Percentiles rank a stretch among this genome's conserved stretches.
Evolutionary conservation across 176 grass and related monocot genomes (phyloP).

Genomic region (Phoenix dactylifera): DNA sequence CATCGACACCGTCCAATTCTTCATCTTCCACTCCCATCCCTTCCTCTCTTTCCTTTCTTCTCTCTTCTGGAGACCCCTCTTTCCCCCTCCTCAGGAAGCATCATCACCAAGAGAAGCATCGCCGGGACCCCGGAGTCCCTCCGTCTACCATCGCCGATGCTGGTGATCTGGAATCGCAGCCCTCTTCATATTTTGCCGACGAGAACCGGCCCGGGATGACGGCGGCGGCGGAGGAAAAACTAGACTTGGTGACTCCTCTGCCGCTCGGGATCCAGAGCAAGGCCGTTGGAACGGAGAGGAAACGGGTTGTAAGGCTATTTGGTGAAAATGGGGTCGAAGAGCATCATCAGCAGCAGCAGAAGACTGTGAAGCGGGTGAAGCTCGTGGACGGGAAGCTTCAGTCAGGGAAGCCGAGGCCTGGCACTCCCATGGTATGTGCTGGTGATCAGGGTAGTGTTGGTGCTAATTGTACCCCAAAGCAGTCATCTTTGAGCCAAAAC

Average conservation of each 20-base stretch:
- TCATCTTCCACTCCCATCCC: constrained; percentile 26
- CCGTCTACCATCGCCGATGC: background rate
- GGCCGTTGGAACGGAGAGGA: constrained; percentile 14
- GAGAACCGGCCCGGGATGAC: constrained; percentile 39
- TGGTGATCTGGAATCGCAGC: background rate
- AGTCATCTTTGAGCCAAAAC: background rate
- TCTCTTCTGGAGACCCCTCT: constrained; percentile 9
- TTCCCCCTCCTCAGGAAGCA: constrained; percentile 14
- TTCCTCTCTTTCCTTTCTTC: too few relatives aligned
- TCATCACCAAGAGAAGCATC: background rate
- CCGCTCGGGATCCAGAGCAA: constrained; percentile 14
- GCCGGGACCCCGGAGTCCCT: background rate
- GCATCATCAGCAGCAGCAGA: constrained; percentile 10
- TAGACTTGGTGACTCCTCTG: background rate
- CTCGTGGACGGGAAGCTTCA: background rate
- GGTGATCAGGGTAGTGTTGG: background rate
- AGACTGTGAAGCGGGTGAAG: background rate
- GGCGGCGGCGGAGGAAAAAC: background rate
- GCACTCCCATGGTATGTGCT: constrained; percentile 14
- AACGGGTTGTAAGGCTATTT: constrained; percentile 40
- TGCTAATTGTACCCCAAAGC: background rate
- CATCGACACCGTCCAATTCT: constrained; percentile 29
- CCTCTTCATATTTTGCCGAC: constrained; percentile 30
- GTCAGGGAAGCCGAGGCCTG: constrained; percentile 17
- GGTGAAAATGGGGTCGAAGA: constrained; percentile 26